Conservation (phyloP, 176 grass and related monocot genomes). For the Tillandsia fasciculata region DNA sequence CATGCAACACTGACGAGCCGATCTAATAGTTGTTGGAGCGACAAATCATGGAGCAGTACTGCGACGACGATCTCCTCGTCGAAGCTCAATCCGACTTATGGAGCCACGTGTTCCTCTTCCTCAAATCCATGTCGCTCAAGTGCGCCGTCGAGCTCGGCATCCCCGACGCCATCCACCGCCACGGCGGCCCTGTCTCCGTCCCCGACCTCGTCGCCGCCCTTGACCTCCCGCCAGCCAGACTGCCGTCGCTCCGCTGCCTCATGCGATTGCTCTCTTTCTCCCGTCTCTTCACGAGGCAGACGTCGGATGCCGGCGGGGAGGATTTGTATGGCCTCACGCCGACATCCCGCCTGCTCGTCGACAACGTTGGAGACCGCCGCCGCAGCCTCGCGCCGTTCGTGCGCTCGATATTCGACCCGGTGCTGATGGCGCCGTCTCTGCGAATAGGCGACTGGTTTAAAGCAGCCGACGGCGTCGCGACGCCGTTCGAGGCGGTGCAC, state of each 20-base stretch:
- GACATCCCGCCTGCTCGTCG: slow-evolving; percentile 12
- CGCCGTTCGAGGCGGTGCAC: background rate
- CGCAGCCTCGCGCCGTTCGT: slow-evolving; percentile 2
- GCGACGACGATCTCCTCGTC: background rate
- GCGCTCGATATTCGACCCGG: background rate
- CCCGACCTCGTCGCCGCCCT: slow-evolving; percentile 11
- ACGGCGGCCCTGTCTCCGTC: slow-evolving; percentile 14
- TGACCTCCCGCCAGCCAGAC: slow-evolving; percentile 11
- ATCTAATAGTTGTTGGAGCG: too few species aligned
- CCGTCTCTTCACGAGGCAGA: slow-evolving; percentile 14
- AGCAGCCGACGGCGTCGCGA: background rate
- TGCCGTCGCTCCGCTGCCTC: slow-evolving; percentile 20
- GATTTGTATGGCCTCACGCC: slow-evolving; percentile 23
- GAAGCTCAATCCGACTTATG: slow-evolving; percentile 18
- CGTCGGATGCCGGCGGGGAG: background rate
- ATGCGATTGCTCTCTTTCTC: slow-evolving; percentile 19
- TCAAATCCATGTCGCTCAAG: slow-evolving; percentile 27
- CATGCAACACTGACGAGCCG: too few species aligned
- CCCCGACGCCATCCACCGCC: slow-evolving; percentile 22
- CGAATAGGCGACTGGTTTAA: slow-evolving; percentile 22
- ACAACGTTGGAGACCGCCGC: background rate
- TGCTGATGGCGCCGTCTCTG: background rate
- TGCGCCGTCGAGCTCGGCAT: slow-evolving; percentile 33
- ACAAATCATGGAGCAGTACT: too few species aligned
- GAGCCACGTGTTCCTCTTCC: slow-evolving; percentile 16